Conservation (phyloP, 495 filamentous ascomycete species). For the Penicillium coffeae region DNA sequence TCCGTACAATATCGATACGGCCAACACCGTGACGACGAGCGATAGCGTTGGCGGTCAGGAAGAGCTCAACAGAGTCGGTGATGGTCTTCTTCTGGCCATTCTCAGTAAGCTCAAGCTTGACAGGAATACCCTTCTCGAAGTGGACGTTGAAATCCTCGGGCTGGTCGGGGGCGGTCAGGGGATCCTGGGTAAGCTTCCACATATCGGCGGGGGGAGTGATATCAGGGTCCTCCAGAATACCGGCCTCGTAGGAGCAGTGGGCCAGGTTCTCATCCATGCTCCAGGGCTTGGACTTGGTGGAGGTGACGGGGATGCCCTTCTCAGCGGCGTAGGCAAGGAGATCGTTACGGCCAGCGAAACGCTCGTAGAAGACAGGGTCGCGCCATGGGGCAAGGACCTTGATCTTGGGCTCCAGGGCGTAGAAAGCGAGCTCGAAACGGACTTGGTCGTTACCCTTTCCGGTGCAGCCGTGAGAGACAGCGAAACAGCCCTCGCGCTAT, state of each 20-base stretch:
- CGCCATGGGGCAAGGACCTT: constrained; percentile 91
- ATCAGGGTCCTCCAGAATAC: constrained; percentile 54
- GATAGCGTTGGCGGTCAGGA: constrained; percentile 75
- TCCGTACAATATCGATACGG: constrained; percentile 76
- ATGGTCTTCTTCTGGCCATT: constrained; percentile 51
- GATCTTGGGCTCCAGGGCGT: constrained; percentile 69
- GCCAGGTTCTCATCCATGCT: constrained; percentile 81
- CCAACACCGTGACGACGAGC: constrained; percentile 75
- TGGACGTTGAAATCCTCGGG: constrained; percentile 72
- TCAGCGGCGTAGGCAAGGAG: constrained; percentile 81
- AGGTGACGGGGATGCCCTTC: constrained; percentile 78
- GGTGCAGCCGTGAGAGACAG: constrained; percentile 76
- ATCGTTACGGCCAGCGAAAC: constrained; percentile 79
- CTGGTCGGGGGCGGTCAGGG: constrained; percentile 68
- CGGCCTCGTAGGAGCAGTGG: constrained; percentile 88
- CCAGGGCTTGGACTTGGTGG: constrained; percentile 85
- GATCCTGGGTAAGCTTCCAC: constrained; percentile 80
- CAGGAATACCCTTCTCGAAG: constrained; percentile 84
- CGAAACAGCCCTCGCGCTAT: constrained; percentile 43
- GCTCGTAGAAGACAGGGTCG: constrained; percentile 74
- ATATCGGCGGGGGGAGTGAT: constrained; percentile 68
- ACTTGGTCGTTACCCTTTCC: constrained; percentile 88
- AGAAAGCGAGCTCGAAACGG: constrained; percentile 78
- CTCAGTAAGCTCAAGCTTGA: constrained; percentile 59
- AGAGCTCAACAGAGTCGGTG: constrained; percentile 75